Base-by-base conservation (phyloP, 2,329 filamentous ascomycete species). In the Venturia asperata region DNA sequence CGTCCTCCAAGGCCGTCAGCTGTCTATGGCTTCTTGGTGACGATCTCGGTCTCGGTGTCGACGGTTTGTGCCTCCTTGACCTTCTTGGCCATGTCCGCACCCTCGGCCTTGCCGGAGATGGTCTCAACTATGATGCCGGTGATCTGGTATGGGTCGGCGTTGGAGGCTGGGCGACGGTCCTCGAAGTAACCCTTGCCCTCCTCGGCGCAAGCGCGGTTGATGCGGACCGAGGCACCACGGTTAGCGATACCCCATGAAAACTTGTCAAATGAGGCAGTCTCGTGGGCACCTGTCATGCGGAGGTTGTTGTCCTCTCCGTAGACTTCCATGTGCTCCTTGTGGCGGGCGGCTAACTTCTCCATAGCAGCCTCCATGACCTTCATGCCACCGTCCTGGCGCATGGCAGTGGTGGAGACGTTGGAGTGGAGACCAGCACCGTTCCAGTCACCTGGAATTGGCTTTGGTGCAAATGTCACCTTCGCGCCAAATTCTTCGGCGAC, bases 141-240 rank as follows among this genome's bases (percentile, higher is more conserved):
- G 73, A 87, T 90, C 79, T 91, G 89, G 80, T 95, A 94, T 67
- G 90, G 90, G 78, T 92, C 90, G 69, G 87, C 91, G 78, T 94
- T 95, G 74, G 89, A 93, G 65, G 92, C 92, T 66, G 80, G 80
- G 69, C 80, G 76, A 68, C 80, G 79, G 74, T 82, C 80, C 78
- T 97, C 92, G 70, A 97, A 96, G 85, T 97, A 97, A 69, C 92
- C 92, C 81, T 89, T 94, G 78, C 91, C 91, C 78, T 96, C 90
- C 76, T 89, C 87, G 61, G 89, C 92, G 71, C 85, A 86, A 72
- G 91, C 87, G 73, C 92, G 88, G 72, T 92, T 92, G 72, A 99
- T 94, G 77, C 94, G 91, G 74, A 97, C 92, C 47, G 90, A 95
- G 67, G 90, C 88, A 74, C 93, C 94, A 79, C 94, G 92, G 87